A percentile compares a stretch with the other conserved stretches of the same genome.
Conservation (phyloP, 441 rosid species). For the Erodium trifolium region DNA sequence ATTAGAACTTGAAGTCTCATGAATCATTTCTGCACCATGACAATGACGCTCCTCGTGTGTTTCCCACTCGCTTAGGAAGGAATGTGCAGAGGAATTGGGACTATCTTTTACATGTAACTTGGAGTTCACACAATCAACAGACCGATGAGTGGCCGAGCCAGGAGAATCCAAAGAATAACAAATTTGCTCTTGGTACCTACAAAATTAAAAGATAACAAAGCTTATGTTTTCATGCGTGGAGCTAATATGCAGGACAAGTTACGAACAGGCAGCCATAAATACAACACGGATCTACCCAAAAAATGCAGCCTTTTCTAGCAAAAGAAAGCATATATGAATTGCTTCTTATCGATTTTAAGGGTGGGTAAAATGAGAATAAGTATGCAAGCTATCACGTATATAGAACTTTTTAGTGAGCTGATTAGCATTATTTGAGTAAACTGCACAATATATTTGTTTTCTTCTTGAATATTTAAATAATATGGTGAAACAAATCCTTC, state of each 20-base stretch:
- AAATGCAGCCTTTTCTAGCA: not conserved
- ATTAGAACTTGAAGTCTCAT: conserved; percentile 20
- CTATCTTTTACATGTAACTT: conserved; percentile 30
- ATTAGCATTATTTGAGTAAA: too few relatives aligned
- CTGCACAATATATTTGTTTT: not conserved
- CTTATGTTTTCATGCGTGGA: not conserved
- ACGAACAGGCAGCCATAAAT: not conserved
- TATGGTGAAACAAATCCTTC: conserved; percentile 3
- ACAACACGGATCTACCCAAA: not conserved
- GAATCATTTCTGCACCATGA: conserved; percentile 23
- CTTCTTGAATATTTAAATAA: not conserved
- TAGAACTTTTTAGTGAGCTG: not conserved
- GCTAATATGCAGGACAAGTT: conserved; percentile 1
- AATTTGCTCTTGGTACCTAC: conserved; percentile 39
- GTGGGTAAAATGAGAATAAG: not conserved
- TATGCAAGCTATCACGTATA: not conserved
- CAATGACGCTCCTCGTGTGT: conserved; percentile 34
- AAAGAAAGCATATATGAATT: not conserved
- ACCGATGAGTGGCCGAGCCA: conserved; percentile 39
- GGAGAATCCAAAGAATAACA: conserved; percentile 41
- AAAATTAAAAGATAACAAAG: not conserved
- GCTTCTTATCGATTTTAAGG: not conserved
- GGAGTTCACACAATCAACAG: conserved; percentile 30
- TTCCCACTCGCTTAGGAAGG: conserved; percentile 41
- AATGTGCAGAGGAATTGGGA: conserved; percentile 38